Evolutionary conservation across 495 filamentous ascomycete genomes (phyloP), one percentile per base, ranked within the genome.

Genomic region (Xylaria telfairii): DNA sequence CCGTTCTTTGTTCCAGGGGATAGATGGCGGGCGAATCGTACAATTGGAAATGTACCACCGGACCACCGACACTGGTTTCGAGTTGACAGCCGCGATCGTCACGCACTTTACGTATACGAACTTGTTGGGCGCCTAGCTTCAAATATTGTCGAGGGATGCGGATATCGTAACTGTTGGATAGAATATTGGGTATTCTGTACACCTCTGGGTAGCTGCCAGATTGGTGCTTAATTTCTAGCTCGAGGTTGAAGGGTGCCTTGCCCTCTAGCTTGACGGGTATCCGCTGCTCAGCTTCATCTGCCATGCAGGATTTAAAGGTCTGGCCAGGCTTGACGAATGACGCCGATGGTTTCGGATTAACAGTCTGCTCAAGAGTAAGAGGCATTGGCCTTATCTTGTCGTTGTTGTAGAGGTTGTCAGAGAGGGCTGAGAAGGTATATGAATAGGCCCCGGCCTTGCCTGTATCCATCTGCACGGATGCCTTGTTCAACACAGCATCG

Each of bases 11-110:
- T 74, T 97, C 93, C n/a, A 97, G 85, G 28, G 88, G 83, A 62
- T 93, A 91, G 71, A 98, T 96, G 17, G 93, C 92, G 15, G 96
- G 96, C 4, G 96, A 92, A 72, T 98, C 94, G 66, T 92, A 95
- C 9, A 99, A 92, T 56, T 93, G 90, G 57, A 98, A 91, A 72
- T 94, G 90, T 34, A 98, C 93, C 24, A 91, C 89, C 1, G 91
- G 87, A 15, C 87, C 81, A 76, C 91, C 88, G 69, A 84, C 83
- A 53, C 92, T 90, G 39, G 86, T 88, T 47, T 88, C 90, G 62
- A 90, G 87, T 73, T 92, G 90, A 77, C 96, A 99, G 21, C 94
- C 93, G 60, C 91, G 89, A 21, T 89, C 86, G 74, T 99, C 96
- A 66, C 91, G 92, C 21, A 98, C 92, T 77, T 93, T 93, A 75